Evolutionary conservation across 1,139 yeast species (phyloP).

Genomic region (Saccharomyces pastorianus): DNA sequence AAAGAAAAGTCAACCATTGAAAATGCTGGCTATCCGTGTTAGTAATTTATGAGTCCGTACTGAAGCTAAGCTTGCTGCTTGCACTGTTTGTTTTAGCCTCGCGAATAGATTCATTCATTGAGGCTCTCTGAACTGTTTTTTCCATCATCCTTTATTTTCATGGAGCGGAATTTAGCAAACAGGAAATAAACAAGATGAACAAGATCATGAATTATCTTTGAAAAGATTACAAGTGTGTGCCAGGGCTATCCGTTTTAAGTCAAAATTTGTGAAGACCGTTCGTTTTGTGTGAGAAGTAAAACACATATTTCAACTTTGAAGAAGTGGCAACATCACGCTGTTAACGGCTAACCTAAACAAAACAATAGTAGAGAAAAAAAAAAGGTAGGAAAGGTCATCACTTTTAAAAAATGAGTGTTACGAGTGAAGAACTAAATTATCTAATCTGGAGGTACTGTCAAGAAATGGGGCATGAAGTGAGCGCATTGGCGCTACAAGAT

Average conservation of each 20-base stretch:
- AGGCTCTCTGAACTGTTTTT: not conserved
- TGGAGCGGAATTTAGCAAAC: not conserved
- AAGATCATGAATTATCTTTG: not conserved
- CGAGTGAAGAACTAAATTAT: conserved; percentile 81
- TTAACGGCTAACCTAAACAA: not conserved
- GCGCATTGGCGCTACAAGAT: conserved; percentile 76
- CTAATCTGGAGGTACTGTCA: conserved; percentile 89
- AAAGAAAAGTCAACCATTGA: conserved; percentile 32
- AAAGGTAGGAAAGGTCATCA: not conserved
- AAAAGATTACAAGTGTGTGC: not conserved
- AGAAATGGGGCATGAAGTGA: conserved; percentile 71
- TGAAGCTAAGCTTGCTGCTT: too few species aligned
- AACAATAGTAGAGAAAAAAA: not conserved
- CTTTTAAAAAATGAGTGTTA: conserved; percentile 53
- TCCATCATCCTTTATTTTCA: not conserved
- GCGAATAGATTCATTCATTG: not conserved
- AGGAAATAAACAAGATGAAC: not conserved
- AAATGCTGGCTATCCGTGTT: too few species aligned
- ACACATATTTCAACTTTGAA: not conserved
- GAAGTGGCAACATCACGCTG: not conserved
- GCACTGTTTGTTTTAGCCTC: too few species aligned
- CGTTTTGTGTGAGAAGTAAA: not conserved
- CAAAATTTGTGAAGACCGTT: not conserved
- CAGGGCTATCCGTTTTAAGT: not conserved
- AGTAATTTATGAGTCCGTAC: too few species aligned